phyloP scores from a whole-genome alignment of 83 land plant genomes.

The Picea abies region DNA sequence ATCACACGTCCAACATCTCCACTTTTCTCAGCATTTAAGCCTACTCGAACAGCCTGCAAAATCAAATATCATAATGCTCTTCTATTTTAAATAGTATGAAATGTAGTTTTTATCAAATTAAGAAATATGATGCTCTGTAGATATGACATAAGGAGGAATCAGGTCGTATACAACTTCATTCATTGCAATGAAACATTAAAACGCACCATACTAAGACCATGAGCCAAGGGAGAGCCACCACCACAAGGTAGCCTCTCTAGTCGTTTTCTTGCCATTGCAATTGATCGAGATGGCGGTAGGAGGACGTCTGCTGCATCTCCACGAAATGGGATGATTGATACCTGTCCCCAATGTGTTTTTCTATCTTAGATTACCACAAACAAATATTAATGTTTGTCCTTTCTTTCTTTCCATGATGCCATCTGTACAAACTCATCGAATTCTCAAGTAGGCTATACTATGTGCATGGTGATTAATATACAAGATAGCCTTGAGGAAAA shows the following conservation, averaged over 20 bases:
- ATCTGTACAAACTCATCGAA: not conserved
- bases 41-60: slow-evolving; percentile 92
- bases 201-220: slow-evolving; percentile 90
- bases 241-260: slow-evolving; percentile 98
- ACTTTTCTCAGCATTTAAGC: slow-evolving; percentile 97
- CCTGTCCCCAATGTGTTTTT: slow-evolving; percentile 37
- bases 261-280: slow-evolving; percentile 99
- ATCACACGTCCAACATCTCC: slow-evolving; percentile 98
- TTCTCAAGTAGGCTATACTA: not conserved
- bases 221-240: slow-evolving; percentile 98
- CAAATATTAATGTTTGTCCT: not conserved
- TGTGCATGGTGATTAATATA: not conserved
- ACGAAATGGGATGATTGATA: slow-evolving; percentile 94
- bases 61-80: not conserved
- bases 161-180: not conserved
- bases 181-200: slow-evolving; percentile 5
- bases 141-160: not conserved
- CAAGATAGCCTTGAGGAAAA: not conserved
- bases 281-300: slow-evolving; percentile 96
- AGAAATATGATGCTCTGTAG: not conserved
- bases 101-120: not conserved
- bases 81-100: not conserved
- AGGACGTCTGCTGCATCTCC: slow-evolving; percentile 97
- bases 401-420: not conserved
- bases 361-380: not conserved